Evolutionary conservation across 306 rosid genomes (phyloP), one percentile per base, ranked within the genome.

Genomic region (Abrus precatorius): DNA sequence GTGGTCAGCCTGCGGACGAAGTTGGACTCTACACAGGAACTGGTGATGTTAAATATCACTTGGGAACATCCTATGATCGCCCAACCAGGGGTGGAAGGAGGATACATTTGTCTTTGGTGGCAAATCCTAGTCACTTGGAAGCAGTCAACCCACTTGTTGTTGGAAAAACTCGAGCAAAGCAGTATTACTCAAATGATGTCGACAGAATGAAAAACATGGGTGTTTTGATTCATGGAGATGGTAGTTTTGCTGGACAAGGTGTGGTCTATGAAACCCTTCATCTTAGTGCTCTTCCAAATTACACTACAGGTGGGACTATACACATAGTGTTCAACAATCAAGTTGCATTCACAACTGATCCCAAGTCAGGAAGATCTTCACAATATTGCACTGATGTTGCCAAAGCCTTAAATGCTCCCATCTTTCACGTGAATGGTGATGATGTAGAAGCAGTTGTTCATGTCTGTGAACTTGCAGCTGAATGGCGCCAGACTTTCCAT

Each of bases 221-320:
- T 40, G 56, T 95, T 70, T 77, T 95, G 85, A 95, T 95, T 57
- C 98, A 95, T 40, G 99, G 99, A 54, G 99, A 95, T 82, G 98
- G 99, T 77, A 95, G 99, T 81, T 95, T 95, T 90, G 94, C 98
- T 0, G 98, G 99, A 61, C 98, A 95, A 85, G 99, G 99, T 61
- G 97, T 95, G 52, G 98, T 95, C 33, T 95, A 93, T 13, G 99
- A 95, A 83, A 95, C 97, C 6, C 91, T 95, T 10, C 99, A 93
- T 93, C 95, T 95, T 14, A 95, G 98, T 56, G 98, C 96, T 78
- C 98, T 93, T 83, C 98, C 94, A 1, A 95, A 93, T 85, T 89
- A 95, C 76, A 89, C 94, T 36, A 95, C 99, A 1, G 99, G 99
- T 48, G 99, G 99, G 69, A 91, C 99, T 8, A 91, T 93, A 72